Conservation (phyloP, 805 yeast species). For the Blastobotrys robertii region DNA sequence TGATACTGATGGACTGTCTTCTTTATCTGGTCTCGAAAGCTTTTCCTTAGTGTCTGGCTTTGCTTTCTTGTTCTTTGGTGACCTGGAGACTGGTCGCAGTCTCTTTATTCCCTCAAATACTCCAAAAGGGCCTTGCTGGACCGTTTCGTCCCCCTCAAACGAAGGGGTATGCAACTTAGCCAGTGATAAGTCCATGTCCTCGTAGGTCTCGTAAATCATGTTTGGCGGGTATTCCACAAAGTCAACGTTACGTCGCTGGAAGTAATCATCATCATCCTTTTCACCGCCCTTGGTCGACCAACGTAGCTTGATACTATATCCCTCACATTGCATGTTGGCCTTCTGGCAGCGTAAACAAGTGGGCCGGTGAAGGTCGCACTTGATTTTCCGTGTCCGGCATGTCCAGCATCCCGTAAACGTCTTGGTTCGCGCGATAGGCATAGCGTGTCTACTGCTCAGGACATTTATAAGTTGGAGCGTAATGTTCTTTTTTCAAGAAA, state of each 20-base stretch:
- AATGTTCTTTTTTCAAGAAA: no score
- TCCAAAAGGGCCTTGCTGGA: slow-evolving; percentile 70
- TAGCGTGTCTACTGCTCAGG: background rate
- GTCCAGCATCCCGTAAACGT: slow-evolving; percentile 87
- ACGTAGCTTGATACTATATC: slow-evolving; percentile 69
- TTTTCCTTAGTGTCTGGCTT: background rate
- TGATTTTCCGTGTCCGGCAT: slow-evolving; percentile 69
- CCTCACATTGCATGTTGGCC: slow-evolving; percentile 63
- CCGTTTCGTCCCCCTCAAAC: slow-evolving; percentile 37
- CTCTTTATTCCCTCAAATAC: slow-evolving; percentile 47
- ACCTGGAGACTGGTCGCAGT: background rate
- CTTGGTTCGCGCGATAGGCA: slow-evolving; percentile 38
- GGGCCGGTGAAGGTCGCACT: slow-evolving; percentile 70
- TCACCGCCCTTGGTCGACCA: slow-evolving; percentile 37
- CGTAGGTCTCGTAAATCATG: slow-evolving; percentile 55
- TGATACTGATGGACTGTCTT: background rate
- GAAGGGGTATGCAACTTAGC: slow-evolving; percentile 41
- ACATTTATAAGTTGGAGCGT: no score
- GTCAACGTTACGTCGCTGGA: slow-evolving; percentile 41
- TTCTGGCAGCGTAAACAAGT: slow-evolving; percentile 60
- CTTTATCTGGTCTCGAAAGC: no score
- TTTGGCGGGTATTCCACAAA: slow-evolving; percentile 63
- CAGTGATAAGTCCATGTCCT: slow-evolving; percentile 70
- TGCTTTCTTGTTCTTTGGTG: background rate
- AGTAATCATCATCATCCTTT: slow-evolving; percentile 38